Evolutionary conservation across 1,284 basidiomycete genomes (phyloP).

Genomic region (Phaffia rhodozyma): DNA sequence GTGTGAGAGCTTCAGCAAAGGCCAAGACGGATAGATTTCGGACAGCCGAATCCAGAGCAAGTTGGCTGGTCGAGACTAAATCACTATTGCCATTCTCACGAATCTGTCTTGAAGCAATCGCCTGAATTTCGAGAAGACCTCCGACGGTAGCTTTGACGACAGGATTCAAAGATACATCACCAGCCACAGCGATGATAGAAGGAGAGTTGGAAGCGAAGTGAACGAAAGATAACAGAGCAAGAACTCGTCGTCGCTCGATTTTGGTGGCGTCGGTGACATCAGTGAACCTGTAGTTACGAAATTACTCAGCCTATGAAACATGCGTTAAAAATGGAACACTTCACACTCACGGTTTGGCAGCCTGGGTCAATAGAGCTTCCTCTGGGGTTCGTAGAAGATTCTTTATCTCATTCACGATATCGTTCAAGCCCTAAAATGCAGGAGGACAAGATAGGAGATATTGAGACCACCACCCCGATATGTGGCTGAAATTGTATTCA

Average conservation of each 20-base stretch:
- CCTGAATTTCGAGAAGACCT: not conserved
- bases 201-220: not conserved
- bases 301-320: no score
- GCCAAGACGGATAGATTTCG: conserved; percentile 46
- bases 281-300: not conserved
- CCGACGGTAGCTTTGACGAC: not conserved
- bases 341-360: conserved; percentile 25
- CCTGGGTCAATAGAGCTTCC: no score
- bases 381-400: no score
- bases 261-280: conserved; percentile 12
- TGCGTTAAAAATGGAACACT: no score
- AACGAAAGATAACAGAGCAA: conserved; percentile 7
- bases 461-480: not conserved
- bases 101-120: not conserved
- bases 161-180: not conserved
- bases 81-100: conserved; percentile 19
- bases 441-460: conserved; percentile 19
- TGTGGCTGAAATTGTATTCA: not conserved
- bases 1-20: conserved; percentile 38
- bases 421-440: conserved; percentile 46
- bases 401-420: conserved; percentile 52
- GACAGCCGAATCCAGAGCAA: conserved; percentile 31
- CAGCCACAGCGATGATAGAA: not conserved
- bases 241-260: conserved; percentile 10
- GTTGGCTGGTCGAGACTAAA: conserved; percentile 22